Evolutionary conservation across 2,329 filamentous ascomycete species (phyloP).

Genomic region (Hymenotorrendiella dingleyae): DNA sequence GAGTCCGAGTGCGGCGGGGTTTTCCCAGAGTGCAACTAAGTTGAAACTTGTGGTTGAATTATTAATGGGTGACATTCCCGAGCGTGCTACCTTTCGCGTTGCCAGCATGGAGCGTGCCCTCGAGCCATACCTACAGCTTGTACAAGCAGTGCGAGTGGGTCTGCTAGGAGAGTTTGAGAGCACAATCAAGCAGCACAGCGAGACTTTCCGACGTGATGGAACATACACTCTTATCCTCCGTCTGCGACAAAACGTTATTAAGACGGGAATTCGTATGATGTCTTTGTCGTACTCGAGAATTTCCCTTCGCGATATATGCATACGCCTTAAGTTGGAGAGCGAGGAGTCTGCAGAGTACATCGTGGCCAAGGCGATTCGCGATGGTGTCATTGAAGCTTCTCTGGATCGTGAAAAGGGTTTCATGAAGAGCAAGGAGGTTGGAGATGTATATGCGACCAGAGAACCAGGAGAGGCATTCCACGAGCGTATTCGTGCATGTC

Average conservation of each 20-base stretch:
- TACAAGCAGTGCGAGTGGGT: constrained; percentile 93
- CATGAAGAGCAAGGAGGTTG: constrained; percentile 97
- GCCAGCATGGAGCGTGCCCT: constrained; percentile 80
- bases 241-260: constrained; percentile 96
- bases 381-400: constrained; percentile 93
- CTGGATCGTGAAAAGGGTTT: constrained; percentile 91
- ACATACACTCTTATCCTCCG: constrained; percentile 95
- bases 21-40: constrained; percentile 94
- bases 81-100: constrained; percentile 89
- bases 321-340: constrained; percentile 84
- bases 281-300: constrained; percentile 97
- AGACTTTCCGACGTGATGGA: constrained; percentile 84
- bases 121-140: constrained; percentile 87
- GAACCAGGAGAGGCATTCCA: constrained; percentile 98
- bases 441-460: constrained; percentile 91
- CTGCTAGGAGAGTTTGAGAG: constrained; percentile 91
- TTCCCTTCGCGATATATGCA: constrained; percentile 93
- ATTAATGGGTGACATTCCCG: constrained; percentile 97
- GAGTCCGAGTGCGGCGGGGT: constrained; percentile 81
- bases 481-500: constrained; percentile 86
- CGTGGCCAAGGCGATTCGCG: constrained; percentile 94
- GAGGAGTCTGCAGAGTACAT: constrained; percentile 99
- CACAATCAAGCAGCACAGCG: constrained; percentile 72
- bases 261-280: constrained; percentile 99
- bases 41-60: constrained; percentile 94